phyloP scores from a whole-genome alignment of 331 rosid species.

The Cydonia oblonga region DNA sequence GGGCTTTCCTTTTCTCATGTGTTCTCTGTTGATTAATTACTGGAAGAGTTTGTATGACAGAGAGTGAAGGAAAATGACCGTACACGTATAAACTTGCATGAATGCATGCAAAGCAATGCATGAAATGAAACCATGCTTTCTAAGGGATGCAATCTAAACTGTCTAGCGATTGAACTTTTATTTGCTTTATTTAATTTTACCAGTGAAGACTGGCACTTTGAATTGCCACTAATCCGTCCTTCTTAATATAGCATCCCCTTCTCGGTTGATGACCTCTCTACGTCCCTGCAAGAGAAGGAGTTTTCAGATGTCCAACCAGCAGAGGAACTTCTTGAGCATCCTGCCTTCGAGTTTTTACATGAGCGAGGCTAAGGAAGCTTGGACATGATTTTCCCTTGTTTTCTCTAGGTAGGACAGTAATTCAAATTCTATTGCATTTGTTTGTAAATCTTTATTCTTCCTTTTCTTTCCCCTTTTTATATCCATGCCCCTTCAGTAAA shows the following conservation, averaged over 20 bases:
- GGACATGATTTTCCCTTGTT: constrained; percentile 2
- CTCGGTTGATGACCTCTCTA: constrained; percentile 92
- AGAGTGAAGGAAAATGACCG: neutral
- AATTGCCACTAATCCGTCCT: neutral
- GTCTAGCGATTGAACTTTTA: neutral
- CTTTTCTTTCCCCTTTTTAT: constrained; percentile 6
- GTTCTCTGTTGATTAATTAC: neutral
- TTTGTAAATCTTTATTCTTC: constrained; percentile 43
- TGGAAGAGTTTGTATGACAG: neutral
- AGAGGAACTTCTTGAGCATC: constrained; percentile 72
- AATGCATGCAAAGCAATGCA: neutral
- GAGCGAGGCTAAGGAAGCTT: constrained; percentile 61
- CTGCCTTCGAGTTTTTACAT: constrained; percentile 83
- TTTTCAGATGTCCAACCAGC: constrained; percentile 80
- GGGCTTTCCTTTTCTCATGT: constrained; percentile 8
- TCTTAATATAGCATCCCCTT: constrained; percentile 74
- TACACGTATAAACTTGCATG: neutral
- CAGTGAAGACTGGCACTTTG: neutral
- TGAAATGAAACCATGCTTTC: neutral
- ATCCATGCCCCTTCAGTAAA: constrained; percentile 38
- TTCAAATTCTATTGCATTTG: constrained; percentile 35
- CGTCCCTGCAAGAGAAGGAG: constrained; percentile 71
- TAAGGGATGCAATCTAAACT: neutral
- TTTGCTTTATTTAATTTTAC: neutral
- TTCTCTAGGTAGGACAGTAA: constrained; percentile 24